These are phyloP conservation scores for Cicer arietinum DNA, from an alignment of 306 rosid species.

Conservation along the genomic window DNA sequence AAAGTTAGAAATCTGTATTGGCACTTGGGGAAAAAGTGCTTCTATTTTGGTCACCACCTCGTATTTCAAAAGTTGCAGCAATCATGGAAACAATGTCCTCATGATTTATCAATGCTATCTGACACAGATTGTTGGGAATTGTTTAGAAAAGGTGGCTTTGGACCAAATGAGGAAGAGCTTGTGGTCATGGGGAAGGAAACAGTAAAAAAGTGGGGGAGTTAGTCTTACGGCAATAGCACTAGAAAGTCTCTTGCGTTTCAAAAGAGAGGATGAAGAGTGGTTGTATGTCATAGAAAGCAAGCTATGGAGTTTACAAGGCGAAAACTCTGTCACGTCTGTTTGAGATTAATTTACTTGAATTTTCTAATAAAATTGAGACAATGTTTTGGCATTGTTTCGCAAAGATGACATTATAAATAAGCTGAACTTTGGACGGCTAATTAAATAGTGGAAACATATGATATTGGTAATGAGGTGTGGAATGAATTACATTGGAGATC, in stretches of 20 bases:
- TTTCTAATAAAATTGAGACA: constrained; percentile 7
- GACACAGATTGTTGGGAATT: constrained; percentile 14
- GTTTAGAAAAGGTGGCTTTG: constrained; percentile 13
- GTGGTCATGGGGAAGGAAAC: constrained; percentile 22
- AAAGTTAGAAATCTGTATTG: background rate
- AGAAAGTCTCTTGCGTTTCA: background rate
- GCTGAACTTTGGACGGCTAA: constrained; percentile 5
- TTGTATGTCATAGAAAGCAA: background rate
- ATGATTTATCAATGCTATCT: constrained; percentile 16
- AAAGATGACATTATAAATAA: background rate
- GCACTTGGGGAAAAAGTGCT: background rate
- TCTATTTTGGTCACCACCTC: background rate
- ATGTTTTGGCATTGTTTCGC: constrained; percentile 26
- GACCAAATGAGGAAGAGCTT: constrained; percentile 25
- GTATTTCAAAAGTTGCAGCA: background rate
- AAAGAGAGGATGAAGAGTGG: constrained; percentile 28
- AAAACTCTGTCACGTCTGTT: constrained; percentile 2
- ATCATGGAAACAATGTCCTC: background rate
- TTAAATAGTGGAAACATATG: too few species aligned
- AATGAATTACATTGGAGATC: too few species aligned
- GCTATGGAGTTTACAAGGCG: constrained; percentile 33
- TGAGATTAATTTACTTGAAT: constrained; percentile 16
- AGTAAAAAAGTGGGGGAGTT: constrained; percentile 14
- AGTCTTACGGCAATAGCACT: constrained; percentile 32
- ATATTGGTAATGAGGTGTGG: too few species aligned